phyloP scores from a whole-genome alignment of 805 yeast species.

The Candida glaebosa region DNA sequence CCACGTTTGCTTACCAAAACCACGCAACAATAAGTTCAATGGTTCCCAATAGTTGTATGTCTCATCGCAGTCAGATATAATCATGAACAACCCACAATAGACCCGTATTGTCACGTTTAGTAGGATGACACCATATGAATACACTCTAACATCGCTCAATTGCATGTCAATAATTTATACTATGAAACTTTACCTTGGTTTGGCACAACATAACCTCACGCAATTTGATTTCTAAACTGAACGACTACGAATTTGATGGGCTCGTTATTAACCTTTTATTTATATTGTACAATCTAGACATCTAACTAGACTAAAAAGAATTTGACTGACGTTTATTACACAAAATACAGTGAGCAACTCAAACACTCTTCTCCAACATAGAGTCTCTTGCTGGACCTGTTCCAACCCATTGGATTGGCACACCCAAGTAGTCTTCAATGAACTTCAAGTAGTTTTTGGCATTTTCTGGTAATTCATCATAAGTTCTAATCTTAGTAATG shows the following conservation, averaged over 20 bases:
- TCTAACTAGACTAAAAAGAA: background rate
- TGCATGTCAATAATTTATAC: background rate
- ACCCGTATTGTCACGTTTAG: slow-evolving; percentile 14
- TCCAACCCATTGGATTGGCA: slow-evolving; percentile 95
- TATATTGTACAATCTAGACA: background rate
- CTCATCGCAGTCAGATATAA: slow-evolving; percentile 91
- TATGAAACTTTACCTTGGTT: background rate
- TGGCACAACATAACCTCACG: background rate
- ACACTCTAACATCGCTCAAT: background rate
- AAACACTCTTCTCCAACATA: slow-evolving; percentile 62
- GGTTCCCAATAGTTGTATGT: slow-evolving; percentile 95
- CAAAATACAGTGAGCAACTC: slow-evolving; percentile 1
- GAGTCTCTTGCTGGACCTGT: slow-evolving; percentile 97
- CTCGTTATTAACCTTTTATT: slow-evolving; percentile 1
- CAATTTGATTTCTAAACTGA: background rate
- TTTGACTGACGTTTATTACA: background rate
- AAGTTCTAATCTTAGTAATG: slow-evolving; percentile 67
- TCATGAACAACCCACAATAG: slow-evolving; percentile 50
- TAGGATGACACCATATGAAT: slow-evolving; percentile 7
- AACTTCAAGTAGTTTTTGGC: slow-evolving; percentile 81
- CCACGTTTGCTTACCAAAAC: slow-evolving; percentile 94
- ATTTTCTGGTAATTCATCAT: slow-evolving; percentile 79
- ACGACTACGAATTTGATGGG: too few species aligned
- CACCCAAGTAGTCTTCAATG: slow-evolving; percentile 80
- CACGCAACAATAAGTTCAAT: slow-evolving; percentile 67